A percentile compares a stretch with the other conserved stretches of the same genome.
phyloP scores from a whole-genome alignment of 495 filamentous ascomycete genomes.

The Friedmanniomyces endolithicus region DNA sequence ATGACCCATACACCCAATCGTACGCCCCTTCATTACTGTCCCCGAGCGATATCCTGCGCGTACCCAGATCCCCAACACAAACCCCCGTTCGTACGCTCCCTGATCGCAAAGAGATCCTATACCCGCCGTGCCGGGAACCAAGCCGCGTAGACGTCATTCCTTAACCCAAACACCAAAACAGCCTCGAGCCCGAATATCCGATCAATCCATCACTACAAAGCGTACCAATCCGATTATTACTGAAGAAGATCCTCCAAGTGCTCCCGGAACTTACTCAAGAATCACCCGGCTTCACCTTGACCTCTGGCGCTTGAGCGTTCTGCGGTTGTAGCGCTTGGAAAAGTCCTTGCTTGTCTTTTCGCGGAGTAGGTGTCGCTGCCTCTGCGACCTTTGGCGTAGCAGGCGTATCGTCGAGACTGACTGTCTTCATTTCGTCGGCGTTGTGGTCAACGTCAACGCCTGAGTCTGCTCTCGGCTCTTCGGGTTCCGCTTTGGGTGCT shows the following conservation, averaged over 20 bases:
- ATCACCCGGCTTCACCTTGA: slow-evolving; percentile 1
- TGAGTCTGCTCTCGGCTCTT: neutral
- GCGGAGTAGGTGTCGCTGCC: neutral
- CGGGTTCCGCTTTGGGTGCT: neutral
- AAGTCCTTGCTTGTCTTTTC: neutral
- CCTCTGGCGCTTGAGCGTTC: slow-evolving; percentile 15
- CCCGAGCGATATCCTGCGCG: no score
- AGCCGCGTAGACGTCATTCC: neutral
- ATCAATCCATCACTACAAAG: neutral
- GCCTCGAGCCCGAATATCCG: neutral
- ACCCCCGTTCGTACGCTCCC: no score
- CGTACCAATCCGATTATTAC: neutral
- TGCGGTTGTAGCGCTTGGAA: neutral
- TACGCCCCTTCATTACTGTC: no score
- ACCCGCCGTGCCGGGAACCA: no score
- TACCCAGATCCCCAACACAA: no score
- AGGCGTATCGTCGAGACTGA: neutral
- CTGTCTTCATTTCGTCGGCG: neutral
- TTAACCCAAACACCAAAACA: neutral
- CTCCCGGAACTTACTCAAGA: slow-evolving; percentile 20
- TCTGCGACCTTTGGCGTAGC: neutral
- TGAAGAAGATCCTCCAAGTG: slow-evolving; percentile 7
- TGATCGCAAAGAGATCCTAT: no score
- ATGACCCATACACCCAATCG: no score
- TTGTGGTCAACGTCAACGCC: neutral